Conservation (phyloP, 129 eudicot genomes). For the Tagetes erecta region DNA sequence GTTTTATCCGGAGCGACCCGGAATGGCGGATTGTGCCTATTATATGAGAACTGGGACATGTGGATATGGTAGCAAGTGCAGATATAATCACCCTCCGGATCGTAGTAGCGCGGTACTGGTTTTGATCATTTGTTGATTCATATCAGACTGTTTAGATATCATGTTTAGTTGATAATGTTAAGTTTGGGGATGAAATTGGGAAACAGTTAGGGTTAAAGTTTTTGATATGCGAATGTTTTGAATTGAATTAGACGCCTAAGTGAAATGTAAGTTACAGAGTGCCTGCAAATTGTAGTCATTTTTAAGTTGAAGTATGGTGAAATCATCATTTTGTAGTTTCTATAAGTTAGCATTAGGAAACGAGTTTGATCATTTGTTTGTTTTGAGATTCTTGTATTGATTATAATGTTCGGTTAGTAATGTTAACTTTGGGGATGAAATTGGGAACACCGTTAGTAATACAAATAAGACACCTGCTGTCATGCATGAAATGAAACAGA, state of each 20-base stretch:
- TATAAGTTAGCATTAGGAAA: background rate
- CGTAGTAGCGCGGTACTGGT: slow-evolving; percentile 59
- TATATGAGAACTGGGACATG: slow-evolving; percentile 89
- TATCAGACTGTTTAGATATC: too few relatives aligned
- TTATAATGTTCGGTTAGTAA: too few relatives aligned
- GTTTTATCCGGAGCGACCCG: slow-evolving; percentile 83
- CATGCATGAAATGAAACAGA: slow-evolving; percentile 23
- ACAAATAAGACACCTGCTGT: too few relatives aligned
- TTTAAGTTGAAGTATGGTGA: background rate
- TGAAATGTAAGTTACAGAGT: slow-evolving; percentile 11
- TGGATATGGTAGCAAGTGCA: slow-evolving; percentile 88
- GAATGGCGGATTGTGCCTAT: slow-evolving; percentile 78
- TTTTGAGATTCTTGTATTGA: too few relatives aligned
- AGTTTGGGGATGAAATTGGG: background rate
- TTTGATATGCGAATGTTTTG: background rate
- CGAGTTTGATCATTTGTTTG: too few relatives aligned
- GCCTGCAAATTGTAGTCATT: background rate
- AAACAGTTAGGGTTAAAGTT: background rate
- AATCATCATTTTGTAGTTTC: background rate
- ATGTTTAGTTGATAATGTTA: background rate
- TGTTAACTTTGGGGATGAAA: too few relatives aligned
- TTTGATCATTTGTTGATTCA: slow-evolving; percentile 12
- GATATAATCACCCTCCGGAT: slow-evolving; percentile 89
- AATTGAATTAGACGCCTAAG: background rate
- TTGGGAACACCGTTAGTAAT: too few relatives aligned